Conservation (phyloP, 495 filamentous ascomycete species). For the Melanomma pulvis-pyrius region DNA sequence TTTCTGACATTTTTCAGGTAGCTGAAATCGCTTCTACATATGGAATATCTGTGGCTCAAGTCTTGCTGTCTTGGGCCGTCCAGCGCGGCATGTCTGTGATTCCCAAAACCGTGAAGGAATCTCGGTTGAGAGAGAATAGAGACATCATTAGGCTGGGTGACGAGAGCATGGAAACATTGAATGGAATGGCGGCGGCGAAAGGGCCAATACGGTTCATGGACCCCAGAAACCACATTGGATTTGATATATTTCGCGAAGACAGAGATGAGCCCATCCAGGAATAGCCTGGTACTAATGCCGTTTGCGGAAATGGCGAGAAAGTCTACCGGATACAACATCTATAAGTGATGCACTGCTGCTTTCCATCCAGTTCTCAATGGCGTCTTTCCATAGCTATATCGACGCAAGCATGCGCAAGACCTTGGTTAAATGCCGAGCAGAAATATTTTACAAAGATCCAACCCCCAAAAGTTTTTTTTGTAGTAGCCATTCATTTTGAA, state of each 20-base stretch:
- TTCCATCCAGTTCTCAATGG: too few relatives aligned
- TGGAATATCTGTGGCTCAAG: conserved; percentile 2
- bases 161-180: neutral
- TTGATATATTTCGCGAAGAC: neutral
- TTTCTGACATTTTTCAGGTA: neutral
- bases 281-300: neutral
- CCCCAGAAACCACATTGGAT: neutral
- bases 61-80: conserved; percentile 12
- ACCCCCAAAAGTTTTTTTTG: too few relatives aligned
- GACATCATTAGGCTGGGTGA: neutral
- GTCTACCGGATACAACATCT: too few relatives aligned
- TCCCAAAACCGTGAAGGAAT: conserved; percentile 4
- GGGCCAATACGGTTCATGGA: neutral
- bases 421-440: too few relatives aligned
- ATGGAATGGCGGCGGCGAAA: neutral
- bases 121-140: neutral
- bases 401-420: too few relatives aligned
- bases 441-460: too few relatives aligned
- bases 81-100: conserved; percentile 12
- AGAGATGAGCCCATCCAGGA: neutral
- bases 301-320: too few relatives aligned
- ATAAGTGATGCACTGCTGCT: too few relatives aligned
- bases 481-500: neutral
- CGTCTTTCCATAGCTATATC: too few relatives aligned
- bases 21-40: conserved; percentile 1